phyloP scores from a whole-genome alignment of 2,329 filamentous ascomycete genomes.

The Diaporthe longicolla region DNA sequence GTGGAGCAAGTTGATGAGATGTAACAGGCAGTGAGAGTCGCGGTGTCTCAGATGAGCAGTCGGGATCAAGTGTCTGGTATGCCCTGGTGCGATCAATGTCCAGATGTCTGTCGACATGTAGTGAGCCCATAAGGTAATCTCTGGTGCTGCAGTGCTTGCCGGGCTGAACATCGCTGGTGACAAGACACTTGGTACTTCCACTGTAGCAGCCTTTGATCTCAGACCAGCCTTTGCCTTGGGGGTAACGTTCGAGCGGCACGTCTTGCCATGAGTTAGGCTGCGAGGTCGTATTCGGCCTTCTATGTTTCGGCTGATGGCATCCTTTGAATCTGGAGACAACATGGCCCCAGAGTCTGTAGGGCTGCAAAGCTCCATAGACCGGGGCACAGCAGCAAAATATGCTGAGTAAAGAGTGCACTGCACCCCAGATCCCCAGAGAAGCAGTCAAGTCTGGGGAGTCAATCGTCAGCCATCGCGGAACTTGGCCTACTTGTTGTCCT shows the following conservation, averaged over 20 bases:
- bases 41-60: too few species aligned
- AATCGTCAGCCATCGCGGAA: not conserved
- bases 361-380: not conserved
- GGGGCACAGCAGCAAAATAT: slow-evolving; percentile 5
- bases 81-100: not conserved
- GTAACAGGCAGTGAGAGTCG: not conserved
- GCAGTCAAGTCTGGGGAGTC: not conserved
- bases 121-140: not conserved
- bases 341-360: not conserved
- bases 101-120: not conserved
- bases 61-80: not conserved
- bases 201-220: too few species aligned
- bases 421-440: not conserved
- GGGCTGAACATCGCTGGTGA: not conserved
- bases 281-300: not conserved
- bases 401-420: not conserved
- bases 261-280: not conserved
- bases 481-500: not conserved
- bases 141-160: not conserved
- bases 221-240: not conserved
- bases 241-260: not conserved
- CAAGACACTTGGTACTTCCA: not conserved
- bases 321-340: not conserved
- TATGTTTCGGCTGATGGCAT: not conserved
- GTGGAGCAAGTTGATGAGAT: not conserved